phyloP scores from a whole-genome alignment of 257 asterid species.

The Fraxinus americana region DNA sequence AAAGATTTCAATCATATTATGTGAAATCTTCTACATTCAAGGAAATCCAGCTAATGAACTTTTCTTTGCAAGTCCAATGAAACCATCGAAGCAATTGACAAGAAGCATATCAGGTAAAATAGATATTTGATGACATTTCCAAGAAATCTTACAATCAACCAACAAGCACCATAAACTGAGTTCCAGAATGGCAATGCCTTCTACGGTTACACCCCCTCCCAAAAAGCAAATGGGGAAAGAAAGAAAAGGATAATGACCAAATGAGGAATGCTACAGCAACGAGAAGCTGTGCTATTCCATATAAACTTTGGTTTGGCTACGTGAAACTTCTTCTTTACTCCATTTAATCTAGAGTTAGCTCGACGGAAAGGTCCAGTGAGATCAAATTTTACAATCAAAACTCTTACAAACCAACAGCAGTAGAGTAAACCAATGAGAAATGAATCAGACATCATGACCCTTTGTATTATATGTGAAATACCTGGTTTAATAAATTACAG shows the following conservation, averaged over 20 bases:
- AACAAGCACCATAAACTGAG: neutral
- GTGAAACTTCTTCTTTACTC: neutral
- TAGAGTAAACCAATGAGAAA: neutral
- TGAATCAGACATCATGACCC: neutral
- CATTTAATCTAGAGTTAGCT: neutral
- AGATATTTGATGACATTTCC: neutral
- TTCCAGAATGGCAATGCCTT: neutral
- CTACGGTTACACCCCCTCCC: neutral
- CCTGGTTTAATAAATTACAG: neutral
- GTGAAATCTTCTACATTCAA: neutral
- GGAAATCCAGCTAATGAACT: constrained; percentile 1
- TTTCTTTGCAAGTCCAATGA: neutral
- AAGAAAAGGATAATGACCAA: neutral
- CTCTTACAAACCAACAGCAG: neutral
- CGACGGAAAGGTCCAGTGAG: neutral
- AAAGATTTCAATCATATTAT: neutral
- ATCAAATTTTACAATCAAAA: neutral
- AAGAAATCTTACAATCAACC: neutral
- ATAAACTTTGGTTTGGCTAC: neutral
- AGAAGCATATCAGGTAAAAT: neutral
- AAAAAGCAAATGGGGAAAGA: neutral
- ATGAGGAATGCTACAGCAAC: neutral
- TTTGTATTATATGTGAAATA: neutral
- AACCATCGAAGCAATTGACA: neutral
- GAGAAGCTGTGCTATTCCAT: neutral